Base-by-base conservation (phyloP, 371 early-diverging fungal genomes). In the Mucor lusitanicus region DNA sequence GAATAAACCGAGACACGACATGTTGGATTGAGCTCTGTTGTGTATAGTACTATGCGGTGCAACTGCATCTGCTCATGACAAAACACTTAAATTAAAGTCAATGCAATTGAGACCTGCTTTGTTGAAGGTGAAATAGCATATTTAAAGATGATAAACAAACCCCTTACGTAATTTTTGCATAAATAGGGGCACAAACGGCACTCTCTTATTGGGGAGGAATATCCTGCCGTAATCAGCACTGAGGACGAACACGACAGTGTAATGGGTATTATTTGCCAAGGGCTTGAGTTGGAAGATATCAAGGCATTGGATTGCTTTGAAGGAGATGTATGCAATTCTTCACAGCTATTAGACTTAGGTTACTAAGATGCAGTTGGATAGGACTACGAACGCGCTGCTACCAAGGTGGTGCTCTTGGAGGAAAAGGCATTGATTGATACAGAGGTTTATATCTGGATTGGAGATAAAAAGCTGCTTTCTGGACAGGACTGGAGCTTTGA, bases 361-460 rank as follows among this genome's bases (percentile, higher is more conserved):
- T 40, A 11, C 13, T 28, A 17, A 56, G 25, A 57, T 53, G 15
- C 40, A 42, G 13, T 32, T n/a, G 13, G 19, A 12, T 63, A 79
- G 82, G 73, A 78, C 54, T 82, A 79, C 53, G 60, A 69, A 2
- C 78, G 82, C n/a, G 46, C 39, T 9, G 30, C 63, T 5, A 72
- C 70, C 11, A 37, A 50, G 28, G 82, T 75, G 28, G 82, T 75
- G 1, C 25, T 42, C 9, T 50, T 46, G 1, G 67, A 70, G 12
- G 50, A 61, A 3, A 30, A 53, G 0, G 11, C 6, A 1, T 3
- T 9, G 0, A 60, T 71, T 19, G 54, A 67, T 27, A 70, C 76
- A 12, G 67, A 75, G 30, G 72, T 67, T n/a, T 82, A 82, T 62
- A 50, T 76, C n/a, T 82, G 75, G 72, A 71, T 70, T 54, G 80